Percentiles rank a stretch among this genome's conserved stretches.
phyloP scores from a whole-genome alignment of 2,329 filamentous ascomycete genomes.

The Phyllosticta citribraziliensis region DNA sequence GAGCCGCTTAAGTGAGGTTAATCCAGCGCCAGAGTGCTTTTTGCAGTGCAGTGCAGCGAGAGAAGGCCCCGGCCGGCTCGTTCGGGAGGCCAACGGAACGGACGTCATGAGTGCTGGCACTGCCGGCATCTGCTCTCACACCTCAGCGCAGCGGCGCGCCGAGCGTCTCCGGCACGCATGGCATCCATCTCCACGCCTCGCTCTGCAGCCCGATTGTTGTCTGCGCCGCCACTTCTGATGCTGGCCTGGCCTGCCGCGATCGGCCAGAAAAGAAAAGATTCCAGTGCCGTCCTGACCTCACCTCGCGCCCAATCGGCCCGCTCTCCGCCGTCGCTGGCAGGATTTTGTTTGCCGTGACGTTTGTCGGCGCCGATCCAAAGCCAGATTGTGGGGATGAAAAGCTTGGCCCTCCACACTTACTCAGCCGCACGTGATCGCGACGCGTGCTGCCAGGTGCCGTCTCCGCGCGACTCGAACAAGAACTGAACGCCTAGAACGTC shows the following conservation, averaged over 20 bases:
- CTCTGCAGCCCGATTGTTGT: neutral
- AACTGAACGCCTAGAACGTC: neutral
- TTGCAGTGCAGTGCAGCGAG: neutral
- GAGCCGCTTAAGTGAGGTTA: neutral
- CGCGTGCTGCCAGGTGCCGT: constrained; percentile 1
- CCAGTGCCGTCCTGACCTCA: neutral
- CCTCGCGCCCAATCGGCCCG: neutral
- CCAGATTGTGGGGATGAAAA: neutral
- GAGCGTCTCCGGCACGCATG: too few relatives aligned
- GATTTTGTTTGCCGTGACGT: neutral
- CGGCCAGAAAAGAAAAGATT: neutral
- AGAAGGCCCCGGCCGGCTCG: neutral
- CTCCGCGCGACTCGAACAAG: neutral
- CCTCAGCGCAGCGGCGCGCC: too few relatives aligned
- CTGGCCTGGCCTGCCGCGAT: neutral
- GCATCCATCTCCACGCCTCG: neutral
- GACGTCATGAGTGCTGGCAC: neutral
- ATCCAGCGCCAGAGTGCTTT: neutral
- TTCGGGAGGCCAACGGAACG: neutral
- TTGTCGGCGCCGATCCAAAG: neutral
- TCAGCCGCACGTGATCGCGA: neutral
- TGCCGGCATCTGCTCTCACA: too few relatives aligned
- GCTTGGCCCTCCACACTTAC: neutral
- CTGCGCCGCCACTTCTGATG: neutral
- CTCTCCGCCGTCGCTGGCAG: neutral